Evolutionary conservation across 2,329 filamentous ascomycete genomes (phyloP), one percentile per base, ranked within the genome.

Genomic region (Huntiella bhutanensis): DNA sequence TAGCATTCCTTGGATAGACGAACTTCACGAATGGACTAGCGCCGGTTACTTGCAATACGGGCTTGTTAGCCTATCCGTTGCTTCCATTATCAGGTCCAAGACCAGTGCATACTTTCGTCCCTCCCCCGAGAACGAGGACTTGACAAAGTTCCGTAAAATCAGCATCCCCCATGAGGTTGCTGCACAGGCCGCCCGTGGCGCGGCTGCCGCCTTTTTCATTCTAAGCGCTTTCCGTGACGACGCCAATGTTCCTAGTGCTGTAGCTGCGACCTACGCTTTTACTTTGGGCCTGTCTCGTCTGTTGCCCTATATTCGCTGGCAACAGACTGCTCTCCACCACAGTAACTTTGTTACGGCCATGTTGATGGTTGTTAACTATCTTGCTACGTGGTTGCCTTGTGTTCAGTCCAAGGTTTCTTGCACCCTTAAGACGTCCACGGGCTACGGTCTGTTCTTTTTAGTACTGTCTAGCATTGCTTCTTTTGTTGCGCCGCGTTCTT

Each of bases 401-500:
- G 59, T 66, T 17, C 60, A 67, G 47, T 55, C 56, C 12, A 56
- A 54, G 13, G 55, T 56, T 32, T 50, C 52, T 8, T 63, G 59
- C 52, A 50, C 55, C 46, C 47, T 56, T 28, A 50, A 33, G 16
- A 49, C 13, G 15, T 52, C 47, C 12, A 17, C 39, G 7, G 41
- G 35, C 3, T 46, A 45, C 16, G 51, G 45, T 3, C 52, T 52
- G 17, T 57, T 58, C 38, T 47, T 55, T 13, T 55, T 57, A 36
- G 51, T 63, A 40, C 53, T 61, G 11, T 59, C 63, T 19, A 56
- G 63, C 33, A 41, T 61, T 39, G 48, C 68, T 33, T 66, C 69
- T 46, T 50, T 65, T 33, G 51, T 57, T 39, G 70, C 70, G 1
- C 70, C 68, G 0, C 61, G 68, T 48, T 65, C 69, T 55, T 72